Evolutionary conservation across 306 rosid species (phyloP).

Genomic region (Citrullus mucosospermus): DNA sequence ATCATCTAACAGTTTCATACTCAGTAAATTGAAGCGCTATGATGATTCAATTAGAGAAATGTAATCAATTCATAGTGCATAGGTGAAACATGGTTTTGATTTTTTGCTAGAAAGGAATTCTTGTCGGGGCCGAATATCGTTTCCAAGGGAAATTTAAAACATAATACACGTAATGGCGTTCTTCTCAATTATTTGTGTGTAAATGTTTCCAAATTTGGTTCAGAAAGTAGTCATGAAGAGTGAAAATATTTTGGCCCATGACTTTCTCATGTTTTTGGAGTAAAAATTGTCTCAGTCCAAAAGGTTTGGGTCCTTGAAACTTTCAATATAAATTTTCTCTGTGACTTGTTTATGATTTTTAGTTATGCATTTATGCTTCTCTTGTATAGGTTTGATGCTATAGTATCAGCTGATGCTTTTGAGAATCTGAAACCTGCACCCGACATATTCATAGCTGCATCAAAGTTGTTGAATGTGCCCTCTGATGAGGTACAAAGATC

Average conservation of each 20-base stretch:
- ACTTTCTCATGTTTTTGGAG: neutral
- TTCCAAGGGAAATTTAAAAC: neutral
- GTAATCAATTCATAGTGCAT: neutral
- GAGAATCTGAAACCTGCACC: conserved; percentile 98
- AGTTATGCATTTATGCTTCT: conserved; percentile 11
- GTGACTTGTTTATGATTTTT: neutral
- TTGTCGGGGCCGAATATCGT: neutral
- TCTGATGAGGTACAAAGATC: conserved; percentile 46
- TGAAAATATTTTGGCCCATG: neutral
- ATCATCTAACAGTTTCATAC: neutral
- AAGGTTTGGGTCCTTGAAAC: neutral
- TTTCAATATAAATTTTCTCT: neutral
- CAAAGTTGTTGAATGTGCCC: conserved; percentile 58
- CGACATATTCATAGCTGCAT: conserved; percentile 87
- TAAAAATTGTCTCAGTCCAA: neutral
- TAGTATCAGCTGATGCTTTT: conserved; percentile 95
- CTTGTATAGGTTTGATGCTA: conserved; percentile 79
- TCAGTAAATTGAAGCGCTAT: neutral
- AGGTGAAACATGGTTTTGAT: neutral
- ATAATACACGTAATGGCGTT: neutral
- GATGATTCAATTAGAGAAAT: neutral
- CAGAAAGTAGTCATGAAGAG: neutral
- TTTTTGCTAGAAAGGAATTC: neutral
- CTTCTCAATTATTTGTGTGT: neutral
- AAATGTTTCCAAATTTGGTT: neutral